Evolutionary conservation across 2,329 filamentous ascomycete genomes (phyloP).

Genomic region (Trichoderma asperellum): DNA sequence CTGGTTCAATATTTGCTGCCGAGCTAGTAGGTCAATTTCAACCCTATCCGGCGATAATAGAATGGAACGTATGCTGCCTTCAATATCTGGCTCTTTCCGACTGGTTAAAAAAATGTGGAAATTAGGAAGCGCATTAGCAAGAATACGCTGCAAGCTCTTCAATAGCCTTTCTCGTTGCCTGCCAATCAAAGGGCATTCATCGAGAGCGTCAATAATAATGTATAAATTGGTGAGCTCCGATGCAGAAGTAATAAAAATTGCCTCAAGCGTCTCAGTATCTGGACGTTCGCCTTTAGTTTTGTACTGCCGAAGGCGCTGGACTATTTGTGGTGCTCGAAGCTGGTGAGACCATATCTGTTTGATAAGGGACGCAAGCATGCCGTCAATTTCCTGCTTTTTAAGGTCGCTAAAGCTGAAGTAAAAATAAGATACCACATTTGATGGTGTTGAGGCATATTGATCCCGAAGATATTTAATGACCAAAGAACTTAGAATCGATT

Average conservation of each 20-base stretch:
- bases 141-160: neutral
- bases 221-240: neutral
- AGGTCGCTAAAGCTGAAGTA: slow-evolving; percentile 23
- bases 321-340: too few relatives aligned
- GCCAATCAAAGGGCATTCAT: slow-evolving; percentile 11
- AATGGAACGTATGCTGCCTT: neutral
- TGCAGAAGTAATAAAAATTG: neutral
- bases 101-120: slow-evolving; percentile 23
- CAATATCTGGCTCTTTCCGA: slow-evolving; percentile 8
- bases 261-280: slow-evolving; percentile 1
- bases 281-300: slow-evolving; percentile 3
- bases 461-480: neutral
- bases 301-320: neutral
- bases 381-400: slow-evolving; percentile 10
- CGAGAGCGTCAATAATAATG: slow-evolving; percentile 21
- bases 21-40: neutral
- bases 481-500: neutral
- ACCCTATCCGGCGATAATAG: too few relatives aligned
- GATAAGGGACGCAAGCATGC: slow-evolving; percentile 24
- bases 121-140: neutral
- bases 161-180: neutral
- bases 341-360: slow-evolving; percentile 15
- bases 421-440: slow-evolving; percentile 1
- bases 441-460: neutral
- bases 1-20: neutral